These are phyloP conservation scores for Zymoseptoria passerinii DNA, from an alignment of 2,329 filamentous ascomycete genomes.

Conservation along the genomic window DNA sequence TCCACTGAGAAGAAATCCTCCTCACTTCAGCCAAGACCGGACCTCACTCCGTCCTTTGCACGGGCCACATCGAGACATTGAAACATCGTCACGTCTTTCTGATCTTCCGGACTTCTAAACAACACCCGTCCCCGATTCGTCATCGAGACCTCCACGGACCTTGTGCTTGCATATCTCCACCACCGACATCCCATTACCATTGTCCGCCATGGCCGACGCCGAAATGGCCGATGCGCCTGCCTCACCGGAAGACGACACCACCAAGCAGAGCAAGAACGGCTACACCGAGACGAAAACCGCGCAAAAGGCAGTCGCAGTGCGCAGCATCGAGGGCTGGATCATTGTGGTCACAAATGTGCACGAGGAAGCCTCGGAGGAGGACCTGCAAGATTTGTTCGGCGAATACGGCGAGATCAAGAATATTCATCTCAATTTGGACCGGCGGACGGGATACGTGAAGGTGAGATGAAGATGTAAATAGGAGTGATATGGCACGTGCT, in stretches of 20 bases:
- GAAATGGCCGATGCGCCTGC: constrained; percentile 52
- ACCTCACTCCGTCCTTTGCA: neutral
- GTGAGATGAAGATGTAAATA: constrained; percentile 34
- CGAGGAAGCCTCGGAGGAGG: constrained; percentile 78
- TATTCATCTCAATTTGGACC: constrained; percentile 72
- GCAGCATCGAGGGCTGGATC: constrained; percentile 86
- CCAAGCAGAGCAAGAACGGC: constrained; percentile 17
- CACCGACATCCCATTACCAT: neutral
- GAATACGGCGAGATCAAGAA: constrained; percentile 86
- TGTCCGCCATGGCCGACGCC: constrained; percentile 28
- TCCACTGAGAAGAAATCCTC: neutral
- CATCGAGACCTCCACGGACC: neutral
- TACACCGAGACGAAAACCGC: constrained; percentile 60
- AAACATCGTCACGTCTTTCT: neutral
- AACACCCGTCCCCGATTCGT: neutral
- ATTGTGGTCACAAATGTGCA: constrained; percentile 79
- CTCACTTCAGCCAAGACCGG: neutral
- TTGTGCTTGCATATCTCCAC: neutral
- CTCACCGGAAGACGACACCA: constrained; percentile 23
- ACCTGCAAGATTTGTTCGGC: constrained; percentile 70
- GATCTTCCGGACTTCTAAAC: neutral
- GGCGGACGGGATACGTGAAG: constrained; percentile 80
- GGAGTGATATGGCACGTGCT: constrained; percentile 1
- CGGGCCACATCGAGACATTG: neutral
- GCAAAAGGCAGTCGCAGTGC: constrained; percentile 68